phyloP scores from a whole-genome alignment of 2,329 filamentous ascomycete genomes.

The Aspergillus flavus region DNA sequence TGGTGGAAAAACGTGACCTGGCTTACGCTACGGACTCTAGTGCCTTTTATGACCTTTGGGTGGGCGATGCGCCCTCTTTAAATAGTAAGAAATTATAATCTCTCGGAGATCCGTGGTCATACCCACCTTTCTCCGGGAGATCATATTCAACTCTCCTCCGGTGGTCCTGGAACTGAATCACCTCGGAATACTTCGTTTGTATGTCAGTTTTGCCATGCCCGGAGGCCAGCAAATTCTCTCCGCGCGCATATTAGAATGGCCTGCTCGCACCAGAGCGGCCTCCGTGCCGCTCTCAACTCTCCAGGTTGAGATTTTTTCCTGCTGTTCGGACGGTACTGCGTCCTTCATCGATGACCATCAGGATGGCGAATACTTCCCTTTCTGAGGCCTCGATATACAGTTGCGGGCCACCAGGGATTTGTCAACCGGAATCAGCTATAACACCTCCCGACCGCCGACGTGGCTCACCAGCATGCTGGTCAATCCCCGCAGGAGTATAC shows the following conservation, averaged over 20 bases:
- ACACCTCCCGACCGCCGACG: background rate
- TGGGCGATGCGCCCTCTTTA: background rate
- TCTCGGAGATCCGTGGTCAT: background rate
- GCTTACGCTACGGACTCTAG: background rate
- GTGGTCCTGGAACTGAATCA: background rate
- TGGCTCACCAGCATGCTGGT: background rate
- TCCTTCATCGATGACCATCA: background rate
- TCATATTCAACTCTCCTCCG: background rate
- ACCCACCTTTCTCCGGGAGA: background rate
- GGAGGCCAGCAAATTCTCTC: background rate
- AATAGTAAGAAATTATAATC: background rate
- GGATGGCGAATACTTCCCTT: background rate
- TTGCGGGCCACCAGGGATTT: background rate
- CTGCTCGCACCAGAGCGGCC: background rate
- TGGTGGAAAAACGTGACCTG: background rate
- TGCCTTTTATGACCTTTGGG: background rate
- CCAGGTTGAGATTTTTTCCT: background rate
- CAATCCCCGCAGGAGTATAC: constrained; percentile 2
- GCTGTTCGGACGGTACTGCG: background rate
- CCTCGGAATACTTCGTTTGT: background rate
- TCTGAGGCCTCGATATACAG: background rate
- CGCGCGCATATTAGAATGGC: background rate
- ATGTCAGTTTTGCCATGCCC: background rate
- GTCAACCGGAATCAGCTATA: background rate
- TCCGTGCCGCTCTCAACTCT: background rate